Conservation (phyloP, 306 rosid species). For the Mucuna pruriens region DNA sequence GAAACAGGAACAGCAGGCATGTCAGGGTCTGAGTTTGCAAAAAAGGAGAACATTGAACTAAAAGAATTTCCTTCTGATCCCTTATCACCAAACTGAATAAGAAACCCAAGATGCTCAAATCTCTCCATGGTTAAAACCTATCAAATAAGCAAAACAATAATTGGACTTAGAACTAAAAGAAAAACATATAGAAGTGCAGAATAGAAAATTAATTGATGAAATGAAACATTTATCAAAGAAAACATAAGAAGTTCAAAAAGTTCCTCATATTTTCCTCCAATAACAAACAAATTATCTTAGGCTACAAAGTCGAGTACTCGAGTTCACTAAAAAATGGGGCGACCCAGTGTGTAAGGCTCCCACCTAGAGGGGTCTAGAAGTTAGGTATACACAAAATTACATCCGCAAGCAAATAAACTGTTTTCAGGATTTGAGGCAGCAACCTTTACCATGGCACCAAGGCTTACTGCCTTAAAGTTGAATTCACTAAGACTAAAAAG, state of each 20-base stretch:
- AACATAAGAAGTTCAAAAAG: not conserved
- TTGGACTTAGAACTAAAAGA: conserved; percentile 16
- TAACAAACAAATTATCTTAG: not conserved
- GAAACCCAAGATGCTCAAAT: conserved; percentile 93
- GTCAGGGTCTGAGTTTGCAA: conserved; percentile 97
- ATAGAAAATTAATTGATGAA: not conserved
- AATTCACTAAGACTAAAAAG: not conserved
- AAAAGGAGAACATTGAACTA: conserved; percentile 90
- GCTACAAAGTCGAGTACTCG: not conserved
- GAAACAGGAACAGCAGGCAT: conserved; percentile 98
- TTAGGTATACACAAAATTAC: not conserved
- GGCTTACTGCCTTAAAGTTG: not conserved
- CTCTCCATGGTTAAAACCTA: conserved; percentile 94
- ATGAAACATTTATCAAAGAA: not conserved
- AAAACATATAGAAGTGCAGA: not conserved
- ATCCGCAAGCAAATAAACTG: not conserved
- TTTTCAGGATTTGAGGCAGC: not conserved
- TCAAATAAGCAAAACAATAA: conserved; percentile 38
- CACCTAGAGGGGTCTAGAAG: not conserved
- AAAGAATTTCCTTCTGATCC: conserved; percentile 69
- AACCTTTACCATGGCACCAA: too few relatives aligned
- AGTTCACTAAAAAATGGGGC: not conserved
- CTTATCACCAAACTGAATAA: conserved; percentile 88
- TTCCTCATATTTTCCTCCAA: not conserved
- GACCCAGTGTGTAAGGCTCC: not conserved